Evolutionary conservation across 176 grass and related monocot species (phyloP).

Genomic region (Sorghum bicolor): Sorghum_bicolor_NCBIv3 NC_012875.2:60538001-60538500

Average conservation of each 20-base stretch:
- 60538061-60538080: not conserved
- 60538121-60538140: not conserved
- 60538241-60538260: too few relatives aligned
- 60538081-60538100: not conserved
- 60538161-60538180: conserved; percentile 9
- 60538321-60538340: not conserved
- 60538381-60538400: not conserved
- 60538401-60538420: not conserved
- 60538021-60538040: not conserved
- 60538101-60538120: not conserved
- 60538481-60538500: too few relatives aligned
- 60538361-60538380: not conserved
- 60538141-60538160: not conserved
- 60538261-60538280: not conserved
- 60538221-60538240: not conserved
- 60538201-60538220: not conserved
- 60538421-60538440: not conserved
- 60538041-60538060: conserved; percentile 3
- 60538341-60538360: not conserved
- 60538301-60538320: not conserved
- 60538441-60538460: not conserved
- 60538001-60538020: not conserved
- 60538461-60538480: not conserved
- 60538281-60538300: not conserved
- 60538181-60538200: conserved; percentile 19